Conservation (phyloP, 2,329 filamentous ascomycete species). For the Diaporthe nobilis region DNA sequence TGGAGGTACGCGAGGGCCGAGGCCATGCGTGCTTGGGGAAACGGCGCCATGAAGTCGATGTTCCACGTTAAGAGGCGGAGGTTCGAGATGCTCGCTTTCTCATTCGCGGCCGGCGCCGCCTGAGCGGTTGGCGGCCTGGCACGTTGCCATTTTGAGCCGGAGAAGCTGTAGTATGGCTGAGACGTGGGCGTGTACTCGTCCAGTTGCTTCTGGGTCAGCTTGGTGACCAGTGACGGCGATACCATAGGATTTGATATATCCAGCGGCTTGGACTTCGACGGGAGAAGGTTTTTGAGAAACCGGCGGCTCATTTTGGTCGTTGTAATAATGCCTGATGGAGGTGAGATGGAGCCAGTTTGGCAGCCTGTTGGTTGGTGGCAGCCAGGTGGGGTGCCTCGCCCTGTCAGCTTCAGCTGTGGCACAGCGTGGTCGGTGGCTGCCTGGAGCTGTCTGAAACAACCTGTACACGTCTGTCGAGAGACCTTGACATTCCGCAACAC, state of each 20-base stretch:
- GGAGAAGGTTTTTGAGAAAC: neutral
- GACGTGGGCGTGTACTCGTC: conserved; percentile 45
- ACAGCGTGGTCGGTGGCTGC: conserved; percentile 1
- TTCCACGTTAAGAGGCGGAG: conserved; percentile 51
- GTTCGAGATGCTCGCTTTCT: conserved; percentile 38
- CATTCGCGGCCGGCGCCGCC: no score
- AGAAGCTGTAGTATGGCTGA: conserved; percentile 47
- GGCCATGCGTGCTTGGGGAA: conserved; percentile 46
- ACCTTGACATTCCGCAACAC: neutral
- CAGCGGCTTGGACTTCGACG: neutral
- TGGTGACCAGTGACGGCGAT: conserved; percentile 14
- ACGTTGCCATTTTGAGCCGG: conserved; percentile 44
- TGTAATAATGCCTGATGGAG: neutral
- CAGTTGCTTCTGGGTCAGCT: conserved; percentile 32
- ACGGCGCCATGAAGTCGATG: conserved; percentile 52
- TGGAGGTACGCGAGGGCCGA: conserved; percentile 47
- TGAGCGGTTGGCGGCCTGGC: neutral
- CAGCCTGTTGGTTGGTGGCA: neutral
- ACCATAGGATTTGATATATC: conserved; percentile 15
- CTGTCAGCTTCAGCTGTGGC: conserved; percentile 17
- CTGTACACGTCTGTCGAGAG: neutral
- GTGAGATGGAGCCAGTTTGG: neutral
- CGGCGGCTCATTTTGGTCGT: conserved; percentile 2
- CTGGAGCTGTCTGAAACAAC: neutral
- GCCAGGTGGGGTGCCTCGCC: neutral